Conservation (phyloP, 192 early-diverging fungal species). For the Radiomyces spectabilis region DNA sequence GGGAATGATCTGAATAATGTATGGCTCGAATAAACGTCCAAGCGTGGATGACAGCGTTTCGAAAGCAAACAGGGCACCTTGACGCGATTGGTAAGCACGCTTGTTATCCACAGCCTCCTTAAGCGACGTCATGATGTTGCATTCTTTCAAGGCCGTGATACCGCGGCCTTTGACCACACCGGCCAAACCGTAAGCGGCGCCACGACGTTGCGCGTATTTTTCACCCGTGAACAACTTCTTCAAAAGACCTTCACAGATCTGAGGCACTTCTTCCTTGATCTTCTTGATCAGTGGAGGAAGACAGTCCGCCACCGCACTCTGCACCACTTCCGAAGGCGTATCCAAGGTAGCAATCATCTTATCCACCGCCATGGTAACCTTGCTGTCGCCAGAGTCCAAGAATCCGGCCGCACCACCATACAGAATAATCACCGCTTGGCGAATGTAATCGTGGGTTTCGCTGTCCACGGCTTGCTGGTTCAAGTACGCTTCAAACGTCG, state of each 20-base stretch:
- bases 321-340: slow-evolving; percentile 93
- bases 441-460: slow-evolving; percentile 77
- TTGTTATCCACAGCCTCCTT: slow-evolving; percentile 81
- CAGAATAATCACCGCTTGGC: slow-evolving; percentile 87
- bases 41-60: slow-evolving; percentile 81
- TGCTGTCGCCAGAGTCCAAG: slow-evolving; percentile 61
- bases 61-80: slow-evolving; percentile 92
- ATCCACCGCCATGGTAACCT: slow-evolving; percentile 75
- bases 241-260: slow-evolving; percentile 56
- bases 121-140: slow-evolving; percentile 68
- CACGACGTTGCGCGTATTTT: slow-evolving; percentile 84
- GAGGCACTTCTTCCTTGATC: slow-evolving; percentile 48
- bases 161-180: slow-evolving; percentile 91
- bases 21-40: slow-evolving; percentile 94
- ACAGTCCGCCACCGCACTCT: slow-evolving; percentile 89
- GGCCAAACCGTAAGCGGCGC: slow-evolving; percentile 93
- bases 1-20: slow-evolving; percentile 91
- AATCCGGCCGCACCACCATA: slow-evolving; percentile 89
- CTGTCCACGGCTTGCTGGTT: slow-evolving; percentile 55
- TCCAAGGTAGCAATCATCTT: slow-evolving; percentile 83
- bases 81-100: slow-evolving; percentile 60
- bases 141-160: slow-evolving; percentile 81
- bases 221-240: slow-evolving; percentile 59
- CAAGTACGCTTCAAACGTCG: slow-evolving; percentile 74
- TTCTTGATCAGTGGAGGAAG: slow-evolving; percentile 85